Percentiles rank a stretch among this genome's conserved stretches.
These are phyloP conservation scores for Cordyceps tenuipes DNA, from an alignment of 2,329 filamentous ascomycete species.

Conservation along the genomic window DNA sequence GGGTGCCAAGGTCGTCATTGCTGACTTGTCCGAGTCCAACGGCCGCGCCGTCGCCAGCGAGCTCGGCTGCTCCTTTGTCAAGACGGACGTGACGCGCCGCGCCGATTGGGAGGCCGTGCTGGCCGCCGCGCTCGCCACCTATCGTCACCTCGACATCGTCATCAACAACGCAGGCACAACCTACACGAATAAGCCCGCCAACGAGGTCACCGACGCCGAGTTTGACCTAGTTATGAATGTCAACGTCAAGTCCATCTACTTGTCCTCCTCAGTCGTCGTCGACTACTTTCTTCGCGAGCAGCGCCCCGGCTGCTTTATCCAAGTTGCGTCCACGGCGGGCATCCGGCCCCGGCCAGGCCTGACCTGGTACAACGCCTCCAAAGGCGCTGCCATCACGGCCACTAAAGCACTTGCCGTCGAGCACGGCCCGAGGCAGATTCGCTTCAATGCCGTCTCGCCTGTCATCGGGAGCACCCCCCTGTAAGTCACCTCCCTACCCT, in stretches of 20 bases:
- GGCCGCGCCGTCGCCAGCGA: conserved; percentile 40
- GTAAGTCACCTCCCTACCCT: conserved; percentile 19
- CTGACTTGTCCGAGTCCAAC: conserved; percentile 48
- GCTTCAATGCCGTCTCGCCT: conserved; percentile 64
- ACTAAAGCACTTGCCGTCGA: conserved; percentile 57
- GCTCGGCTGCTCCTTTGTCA: conserved; percentile 34
- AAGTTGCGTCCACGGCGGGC: conserved; percentile 56
- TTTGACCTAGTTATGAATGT: conserved; percentile 60
- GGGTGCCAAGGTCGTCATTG: conserved; percentile 53
- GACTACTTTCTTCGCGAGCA: conserved; percentile 51
- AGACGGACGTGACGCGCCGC: conserved; percentile 41
- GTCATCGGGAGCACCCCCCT: conserved; percentile 60
- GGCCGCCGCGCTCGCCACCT: conserved; percentile 34
- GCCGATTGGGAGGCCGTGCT: conserved; percentile 46
- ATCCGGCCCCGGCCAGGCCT: conserved; percentile 51
- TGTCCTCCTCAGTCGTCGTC: conserved; percentile 50
- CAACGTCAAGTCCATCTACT: conserved; percentile 60
- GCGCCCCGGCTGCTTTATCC: conserved; percentile 53
- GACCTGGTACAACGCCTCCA: conserved; percentile 64
- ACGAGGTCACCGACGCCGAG: conserved; percentile 55
- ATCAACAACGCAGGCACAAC: conserved; percentile 54
- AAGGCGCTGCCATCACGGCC: conserved; percentile 56
- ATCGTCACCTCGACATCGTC: conserved; percentile 46
- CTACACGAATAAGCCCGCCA: conserved; percentile 54
- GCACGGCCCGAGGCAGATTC: conserved; percentile 62